A percentile compares a stretch with the other conserved stretches of the same genome.
Conservation (phyloP, 495 filamentous ascomycete species). For the Chlorociboria aeruginascens region DNA sequence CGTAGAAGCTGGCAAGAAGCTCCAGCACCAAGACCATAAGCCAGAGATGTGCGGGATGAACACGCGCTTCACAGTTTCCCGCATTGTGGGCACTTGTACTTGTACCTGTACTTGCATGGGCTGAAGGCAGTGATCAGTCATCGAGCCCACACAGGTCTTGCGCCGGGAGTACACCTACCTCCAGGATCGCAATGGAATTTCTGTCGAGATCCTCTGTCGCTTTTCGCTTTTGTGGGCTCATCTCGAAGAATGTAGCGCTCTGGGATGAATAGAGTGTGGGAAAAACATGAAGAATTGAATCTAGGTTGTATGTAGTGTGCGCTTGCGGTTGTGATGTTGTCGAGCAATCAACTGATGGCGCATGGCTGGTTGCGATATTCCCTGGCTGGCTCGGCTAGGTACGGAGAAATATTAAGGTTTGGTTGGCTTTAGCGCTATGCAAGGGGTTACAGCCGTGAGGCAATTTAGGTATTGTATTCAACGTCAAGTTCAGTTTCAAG, state of each 20-base stretch:
- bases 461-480: too few species aligned
- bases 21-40: neutral
- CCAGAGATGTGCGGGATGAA: neutral
- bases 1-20: neutral
- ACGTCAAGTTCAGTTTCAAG: too few species aligned
- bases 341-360: neutral
- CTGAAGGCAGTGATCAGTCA: neutral
- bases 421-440: too few species aligned
- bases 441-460: too few species aligned
- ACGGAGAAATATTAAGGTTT: neutral
- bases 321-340: neutral
- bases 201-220: slow-evolving; percentile 7
- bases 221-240: slow-evolving; percentile 15
- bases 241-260: slow-evolving; percentile 9
- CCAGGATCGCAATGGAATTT: neutral
- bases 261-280: neutral
- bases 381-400: too few species aligned
- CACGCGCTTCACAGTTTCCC: neutral
- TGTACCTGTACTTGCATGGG: neutral
- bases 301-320: neutral
- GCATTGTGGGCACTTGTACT: neutral
- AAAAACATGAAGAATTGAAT: slow-evolving; percentile 7
- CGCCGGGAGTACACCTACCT: slow-evolving; percentile 2
- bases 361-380: too few species aligned
- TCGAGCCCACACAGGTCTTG: too few species aligned